Conservation (phyloP, 495 filamentous ascomycete species). For the Talaromyces wortmannii region DNA sequence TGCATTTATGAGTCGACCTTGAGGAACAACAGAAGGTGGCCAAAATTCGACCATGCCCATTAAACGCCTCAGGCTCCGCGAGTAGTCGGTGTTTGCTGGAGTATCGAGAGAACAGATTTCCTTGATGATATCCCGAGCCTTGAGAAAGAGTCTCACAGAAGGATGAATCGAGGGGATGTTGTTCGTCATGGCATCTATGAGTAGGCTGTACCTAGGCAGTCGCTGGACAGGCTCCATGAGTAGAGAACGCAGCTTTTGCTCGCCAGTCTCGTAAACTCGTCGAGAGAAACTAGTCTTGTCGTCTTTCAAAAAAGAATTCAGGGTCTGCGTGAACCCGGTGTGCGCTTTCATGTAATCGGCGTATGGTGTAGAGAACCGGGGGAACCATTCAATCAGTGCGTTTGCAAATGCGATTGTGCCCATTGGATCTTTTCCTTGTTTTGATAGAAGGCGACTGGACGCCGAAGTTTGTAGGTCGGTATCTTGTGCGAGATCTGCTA, state of each 20-base stretch:
- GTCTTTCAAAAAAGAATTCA: slow-evolving; percentile 67
- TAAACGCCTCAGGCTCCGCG: slow-evolving; percentile 63
- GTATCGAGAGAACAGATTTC: slow-evolving; percentile 90
- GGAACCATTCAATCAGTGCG: slow-evolving; percentile 80
- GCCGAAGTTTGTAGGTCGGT: slow-evolving; percentile 37
- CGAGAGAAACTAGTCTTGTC: slow-evolving; percentile 71
- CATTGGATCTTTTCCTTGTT: slow-evolving; percentile 57
- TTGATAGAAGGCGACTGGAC: slow-evolving; percentile 23
- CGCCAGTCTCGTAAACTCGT: slow-evolving; percentile 73
- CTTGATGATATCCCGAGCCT: slow-evolving; percentile 83
- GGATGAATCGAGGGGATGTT: slow-evolving; percentile 78
- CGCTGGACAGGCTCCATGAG: slow-evolving; percentile 96
- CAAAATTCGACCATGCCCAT: slow-evolving; percentile 71
- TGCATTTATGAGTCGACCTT: slow-evolving; percentile 76
- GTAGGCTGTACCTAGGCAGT: slow-evolving; percentile 86
- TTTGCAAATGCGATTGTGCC: slow-evolving; percentile 70
- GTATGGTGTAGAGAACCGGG: slow-evolving; percentile 81
- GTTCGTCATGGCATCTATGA: slow-evolving; percentile 90
- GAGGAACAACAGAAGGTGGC: slow-evolving; percentile 65
- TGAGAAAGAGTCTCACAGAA: slow-evolving; percentile 69
- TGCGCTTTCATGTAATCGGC: slow-evolving; percentile 85
- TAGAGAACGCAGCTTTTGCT: slow-evolving; percentile 85
- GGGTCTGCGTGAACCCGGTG: slow-evolving; percentile 70
- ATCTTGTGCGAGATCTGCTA: slow-evolving; percentile 54
- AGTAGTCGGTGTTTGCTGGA: slow-evolving; percentile 52